A percentile compares a stretch with the other conserved stretches of the same genome.
Conservation (phyloP, 2,329 filamentous ascomycete species). For the Bisporella sp. region DNA sequence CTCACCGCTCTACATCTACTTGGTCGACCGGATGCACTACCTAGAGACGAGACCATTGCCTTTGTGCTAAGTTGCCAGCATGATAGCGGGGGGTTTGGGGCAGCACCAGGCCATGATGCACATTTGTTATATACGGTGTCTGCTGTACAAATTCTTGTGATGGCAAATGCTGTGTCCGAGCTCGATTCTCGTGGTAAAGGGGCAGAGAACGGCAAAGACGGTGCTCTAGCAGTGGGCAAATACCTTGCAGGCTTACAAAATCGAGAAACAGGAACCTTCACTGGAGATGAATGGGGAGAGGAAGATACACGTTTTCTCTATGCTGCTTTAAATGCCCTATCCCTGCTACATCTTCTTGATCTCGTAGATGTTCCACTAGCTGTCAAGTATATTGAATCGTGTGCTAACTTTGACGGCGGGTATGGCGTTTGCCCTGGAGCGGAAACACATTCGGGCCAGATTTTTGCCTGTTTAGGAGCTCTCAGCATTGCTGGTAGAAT, state of each 20-base stretch:
- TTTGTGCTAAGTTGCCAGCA: constrained; percentile 96
- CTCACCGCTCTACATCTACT: constrained; percentile 83
- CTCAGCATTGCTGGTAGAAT: constrained; percentile 76
- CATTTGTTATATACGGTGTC: constrained; percentile 96
- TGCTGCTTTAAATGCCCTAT: constrained; percentile 81
- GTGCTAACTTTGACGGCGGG: constrained; percentile 89
- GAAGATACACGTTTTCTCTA: constrained; percentile 93
- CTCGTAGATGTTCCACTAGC: constrained; percentile 75
- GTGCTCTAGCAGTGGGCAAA: constrained; percentile 59
- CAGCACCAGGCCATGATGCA: constrained; percentile 87
- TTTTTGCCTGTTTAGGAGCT: constrained; percentile 88
- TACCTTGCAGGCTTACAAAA: constrained; percentile 84
- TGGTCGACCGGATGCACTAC: constrained; percentile 71
- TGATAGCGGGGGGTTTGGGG: constrained; percentile 83
- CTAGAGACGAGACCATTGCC: constrained; percentile 72
- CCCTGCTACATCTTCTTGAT: constrained; percentile 67
- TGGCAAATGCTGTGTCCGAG: constrained; percentile 76
- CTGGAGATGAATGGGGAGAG: constrained; percentile 94
- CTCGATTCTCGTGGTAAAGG: constrained; percentile 54
- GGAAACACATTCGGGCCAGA: constrained; percentile 91
- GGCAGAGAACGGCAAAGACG: constrained; percentile 40
- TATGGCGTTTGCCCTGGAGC: constrained; percentile 86
- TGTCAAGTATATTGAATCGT: constrained; percentile 70
- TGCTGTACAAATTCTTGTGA: constrained; percentile 86
- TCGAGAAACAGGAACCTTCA: constrained; percentile 74